A percentile compares a stretch with the other conserved stretches of the same genome.
phyloP scores from a whole-genome alignment of 202 grass and related monocot genomes.

The Bolboschoenoplectus hybrid region DNA sequence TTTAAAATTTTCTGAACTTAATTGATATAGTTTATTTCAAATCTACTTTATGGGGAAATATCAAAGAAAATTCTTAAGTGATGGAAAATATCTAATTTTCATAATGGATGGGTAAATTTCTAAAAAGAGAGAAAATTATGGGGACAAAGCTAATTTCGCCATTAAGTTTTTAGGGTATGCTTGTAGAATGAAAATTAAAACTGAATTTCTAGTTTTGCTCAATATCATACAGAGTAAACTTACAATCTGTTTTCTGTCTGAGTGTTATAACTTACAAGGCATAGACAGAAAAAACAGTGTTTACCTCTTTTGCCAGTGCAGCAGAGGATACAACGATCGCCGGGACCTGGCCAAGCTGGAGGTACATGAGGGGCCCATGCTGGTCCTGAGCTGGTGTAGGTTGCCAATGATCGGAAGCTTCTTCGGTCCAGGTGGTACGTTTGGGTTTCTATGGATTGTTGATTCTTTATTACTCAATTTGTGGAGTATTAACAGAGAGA shows the following conservation, averaged over 20 bases:
- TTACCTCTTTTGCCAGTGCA: slow-evolving; percentile 31
- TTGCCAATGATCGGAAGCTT: slow-evolving; percentile 53
- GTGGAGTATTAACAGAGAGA: slow-evolving; percentile 20
- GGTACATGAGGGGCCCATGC: slow-evolving; percentile 47
- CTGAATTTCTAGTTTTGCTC: background rate
- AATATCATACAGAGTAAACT: background rate
- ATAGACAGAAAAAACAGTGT: background rate
- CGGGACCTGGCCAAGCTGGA: slow-evolving; percentile 45
- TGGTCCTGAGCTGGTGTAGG: slow-evolving; percentile 54
- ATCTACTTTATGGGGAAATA: too few species aligned
- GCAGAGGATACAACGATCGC: slow-evolving; percentile 41
- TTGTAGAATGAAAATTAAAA: background rate
- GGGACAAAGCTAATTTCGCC: too few species aligned
- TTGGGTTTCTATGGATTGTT: background rate
- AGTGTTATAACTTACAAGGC: background rate
- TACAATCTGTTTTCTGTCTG: background rate
- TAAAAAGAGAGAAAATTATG: too few species aligned
- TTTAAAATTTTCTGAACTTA: too few species aligned
- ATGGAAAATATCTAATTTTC: too few species aligned
- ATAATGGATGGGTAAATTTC: too few species aligned
- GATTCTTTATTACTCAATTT: background rate
- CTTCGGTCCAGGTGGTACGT: slow-evolving; percentile 42
- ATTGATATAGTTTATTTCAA: too few species aligned
- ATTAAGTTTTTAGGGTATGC: background rate
- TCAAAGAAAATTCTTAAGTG: too few species aligned